These are phyloP conservation scores for Phytophthora boehmeriae DNA, from an alignment of 352 stramenopile species.

Conservation along the genomic window DNA sequence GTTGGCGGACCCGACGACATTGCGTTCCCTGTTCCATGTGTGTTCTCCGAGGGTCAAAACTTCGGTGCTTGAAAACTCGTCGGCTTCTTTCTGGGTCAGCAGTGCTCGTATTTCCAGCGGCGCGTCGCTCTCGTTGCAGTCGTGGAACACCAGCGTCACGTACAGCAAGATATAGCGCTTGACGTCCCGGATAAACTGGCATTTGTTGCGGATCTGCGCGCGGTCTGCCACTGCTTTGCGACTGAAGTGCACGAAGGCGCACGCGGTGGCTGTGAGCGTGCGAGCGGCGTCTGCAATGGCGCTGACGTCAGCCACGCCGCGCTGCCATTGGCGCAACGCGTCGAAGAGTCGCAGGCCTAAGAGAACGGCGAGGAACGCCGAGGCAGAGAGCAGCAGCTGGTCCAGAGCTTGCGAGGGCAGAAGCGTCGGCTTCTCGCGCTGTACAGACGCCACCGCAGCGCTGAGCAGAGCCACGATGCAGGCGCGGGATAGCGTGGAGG, in stretches of 20 bases:
- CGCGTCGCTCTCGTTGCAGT: constrained; percentile 51
- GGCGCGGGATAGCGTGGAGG: constrained; percentile 34
- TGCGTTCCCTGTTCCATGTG: constrained; percentile 52
- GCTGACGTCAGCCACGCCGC: constrained; percentile 46
- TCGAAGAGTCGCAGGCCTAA: constrained; percentile 48
- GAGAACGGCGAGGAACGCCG: constrained; percentile 46
- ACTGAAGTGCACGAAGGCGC: constrained; percentile 54
- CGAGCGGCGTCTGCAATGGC: constrained; percentile 47
- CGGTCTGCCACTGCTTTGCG: constrained; percentile 38
- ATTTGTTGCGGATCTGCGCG: constrained; percentile 47
- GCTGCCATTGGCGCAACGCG: constrained; percentile 51
- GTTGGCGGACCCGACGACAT: constrained; percentile 54
- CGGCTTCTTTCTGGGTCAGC: constrained; percentile 47
- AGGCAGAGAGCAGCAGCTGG: constrained; percentile 42
- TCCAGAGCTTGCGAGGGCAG: constrained; percentile 29
- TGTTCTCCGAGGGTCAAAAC: constrained; percentile 44
- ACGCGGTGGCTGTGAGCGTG: constrained; percentile 42
- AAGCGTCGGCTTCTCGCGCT: constrained; percentile 25
- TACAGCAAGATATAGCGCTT: constrained; percentile 68
- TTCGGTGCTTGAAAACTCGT: constrained; percentile 44
- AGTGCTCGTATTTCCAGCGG: constrained; percentile 49
- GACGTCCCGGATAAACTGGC: constrained; percentile 60
- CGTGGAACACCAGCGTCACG: constrained; percentile 59
- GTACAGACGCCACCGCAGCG: constrained; percentile 26
- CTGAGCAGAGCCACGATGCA: constrained; percentile 28